Evolutionary conservation across 2,329 filamentous ascomycete genomes (phyloP).

Genomic region (Botrytis tulipae): DNA sequence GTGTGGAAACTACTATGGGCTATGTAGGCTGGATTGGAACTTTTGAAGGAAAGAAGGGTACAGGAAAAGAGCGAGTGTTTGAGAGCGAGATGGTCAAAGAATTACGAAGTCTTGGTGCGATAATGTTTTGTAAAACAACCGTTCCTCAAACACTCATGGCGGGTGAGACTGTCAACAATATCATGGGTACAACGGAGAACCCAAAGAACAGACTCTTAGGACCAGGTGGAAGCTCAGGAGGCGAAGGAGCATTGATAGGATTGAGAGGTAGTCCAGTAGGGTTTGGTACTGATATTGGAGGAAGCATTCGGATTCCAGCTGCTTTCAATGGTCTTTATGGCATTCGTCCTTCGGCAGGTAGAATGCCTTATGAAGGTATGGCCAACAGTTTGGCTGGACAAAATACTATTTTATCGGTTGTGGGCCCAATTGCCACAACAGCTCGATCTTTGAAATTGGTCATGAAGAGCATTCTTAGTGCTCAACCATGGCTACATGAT

Average conservation of each 20-base stretch:
- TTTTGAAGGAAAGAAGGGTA: slow-evolving; percentile 53
- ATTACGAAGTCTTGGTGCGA: slow-evolving; percentile 42
- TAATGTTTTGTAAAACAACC: slow-evolving; percentile 44
- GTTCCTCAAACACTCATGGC: slow-evolving; percentile 43
- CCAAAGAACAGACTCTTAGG: slow-evolving; percentile 36
- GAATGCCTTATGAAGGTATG: slow-evolving; percentile 52
- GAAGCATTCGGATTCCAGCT: slow-evolving; percentile 40
- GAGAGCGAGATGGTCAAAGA: slow-evolving; percentile 50
- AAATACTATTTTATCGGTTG: slow-evolving; percentile 58
- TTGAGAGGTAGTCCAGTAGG: slow-evolving; percentile 37
- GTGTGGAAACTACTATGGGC: slow-evolving; percentile 49
- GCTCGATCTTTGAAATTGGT: slow-evolving; percentile 54
- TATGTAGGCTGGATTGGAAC: slow-evolving; percentile 64
- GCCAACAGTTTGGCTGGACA: slow-evolving; percentile 62
- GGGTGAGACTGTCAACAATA: slow-evolving; percentile 46
- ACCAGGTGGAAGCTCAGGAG: slow-evolving; percentile 37
- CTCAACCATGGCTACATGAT: slow-evolving; percentile 64
- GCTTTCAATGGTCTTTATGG: slow-evolving; percentile 43
- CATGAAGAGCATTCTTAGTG: slow-evolving; percentile 54
- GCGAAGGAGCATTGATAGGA: slow-evolving; percentile 39
- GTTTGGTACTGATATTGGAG: slow-evolving; percentile 39
- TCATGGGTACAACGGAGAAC: slow-evolving; percentile 43
- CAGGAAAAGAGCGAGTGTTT: slow-evolving; percentile 49
- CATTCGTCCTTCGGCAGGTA: slow-evolving; percentile 40
- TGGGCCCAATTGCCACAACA: slow-evolving; percentile 61